Percentiles rank a stretch among this genome's conserved stretches.
These are phyloP conservation scores for Cryphonectria parasitica DNA, from an alignment of 2,329 filamentous ascomycete species.

Conservation along the genomic window DNA sequence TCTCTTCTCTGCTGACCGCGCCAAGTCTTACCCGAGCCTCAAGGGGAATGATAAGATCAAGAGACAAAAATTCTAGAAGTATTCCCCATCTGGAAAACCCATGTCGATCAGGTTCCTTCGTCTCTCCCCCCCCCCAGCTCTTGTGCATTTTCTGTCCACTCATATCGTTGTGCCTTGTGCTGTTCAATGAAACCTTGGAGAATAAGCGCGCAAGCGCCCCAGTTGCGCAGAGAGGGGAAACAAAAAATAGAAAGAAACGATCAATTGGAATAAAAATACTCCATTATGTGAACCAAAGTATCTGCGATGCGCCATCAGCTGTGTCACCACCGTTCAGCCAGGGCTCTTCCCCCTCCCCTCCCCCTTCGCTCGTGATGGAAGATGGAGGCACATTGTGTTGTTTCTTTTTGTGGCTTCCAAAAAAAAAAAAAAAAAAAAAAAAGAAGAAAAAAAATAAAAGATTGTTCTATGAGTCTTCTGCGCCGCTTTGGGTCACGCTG, in stretches of 20 bases:
- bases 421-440: background rate
- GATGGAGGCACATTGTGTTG: background rate
- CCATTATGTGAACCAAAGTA: background rate
- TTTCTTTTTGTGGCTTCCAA: background rate
- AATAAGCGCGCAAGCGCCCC: slow-evolving; percentile 1
- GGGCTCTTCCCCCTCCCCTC: too few relatives aligned
- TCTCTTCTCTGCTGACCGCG: background rate
- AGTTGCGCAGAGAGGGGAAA: background rate
- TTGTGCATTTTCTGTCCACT: background rate
- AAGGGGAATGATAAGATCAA: background rate
- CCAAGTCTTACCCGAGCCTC: background rate
- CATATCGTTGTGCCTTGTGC: background rate
- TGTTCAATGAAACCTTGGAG: background rate
- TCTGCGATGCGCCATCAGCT: background rate
- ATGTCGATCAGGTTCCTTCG: background rate
- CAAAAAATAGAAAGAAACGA: background rate
- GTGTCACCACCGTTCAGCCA: background rate
- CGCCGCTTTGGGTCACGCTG: background rate
- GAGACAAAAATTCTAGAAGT: slow-evolving; percentile 18
- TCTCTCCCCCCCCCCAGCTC: background rate
- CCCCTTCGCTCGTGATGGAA: background rate
- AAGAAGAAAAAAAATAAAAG: background rate
- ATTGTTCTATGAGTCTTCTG: background rate
- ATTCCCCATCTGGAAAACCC: slow-evolving; percentile 14
- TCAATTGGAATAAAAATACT: background rate